Base-by-base conservation (phyloP, 305 asterid genomes). In the Fraxinus nigra region DNA sequence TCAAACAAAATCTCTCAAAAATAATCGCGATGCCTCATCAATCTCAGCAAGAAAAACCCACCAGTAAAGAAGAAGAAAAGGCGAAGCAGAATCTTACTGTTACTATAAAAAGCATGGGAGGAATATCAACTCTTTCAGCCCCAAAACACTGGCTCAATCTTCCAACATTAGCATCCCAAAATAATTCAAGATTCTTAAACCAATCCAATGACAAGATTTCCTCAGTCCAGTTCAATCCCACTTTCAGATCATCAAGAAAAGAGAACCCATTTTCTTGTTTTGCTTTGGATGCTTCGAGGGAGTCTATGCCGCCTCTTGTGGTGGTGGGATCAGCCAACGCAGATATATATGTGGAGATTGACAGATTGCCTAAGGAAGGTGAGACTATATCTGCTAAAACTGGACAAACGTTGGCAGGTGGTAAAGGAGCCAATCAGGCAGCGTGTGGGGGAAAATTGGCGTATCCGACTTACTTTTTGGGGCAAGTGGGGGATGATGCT, bases 281-380 rank as follows among this genome's bases (percentile, higher is more conserved):
- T 20, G 80, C 93, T 65, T 7, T 84, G 16, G 84, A 87, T 38
- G 37, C 92, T 35, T 82, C 90, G 34, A 72, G 54, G 34, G 84
- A 74, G 46, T 16, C 79, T 1, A 10, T 38, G 1, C 93, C 95
- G 11, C 98, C 99, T 10, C 85, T 95, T 3, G 92, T 93, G 9
- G 97, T 93, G 81, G 99, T 95, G 78, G 99, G 99, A 79, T 95
- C 99, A 30, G 99, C 99, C 86, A 93, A 93, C 85, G 98, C 98
- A 1, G 97, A 95, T 74, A 91, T 95, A 7, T 95, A 92, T 73
- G 97, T 95, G 22, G 98, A 95, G 84, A 92, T 95, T 59, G 97
- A 93, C 28, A 87, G 99, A 75, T 82, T 95, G 11, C 99, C 97
- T 1, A 84, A 86, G 74, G 93, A 92, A 88, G 98, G 98, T 3